Base-by-base conservation (phyloP, 2,329 filamentous ascomycete genomes). In the Pyricularia sp. region DNA sequence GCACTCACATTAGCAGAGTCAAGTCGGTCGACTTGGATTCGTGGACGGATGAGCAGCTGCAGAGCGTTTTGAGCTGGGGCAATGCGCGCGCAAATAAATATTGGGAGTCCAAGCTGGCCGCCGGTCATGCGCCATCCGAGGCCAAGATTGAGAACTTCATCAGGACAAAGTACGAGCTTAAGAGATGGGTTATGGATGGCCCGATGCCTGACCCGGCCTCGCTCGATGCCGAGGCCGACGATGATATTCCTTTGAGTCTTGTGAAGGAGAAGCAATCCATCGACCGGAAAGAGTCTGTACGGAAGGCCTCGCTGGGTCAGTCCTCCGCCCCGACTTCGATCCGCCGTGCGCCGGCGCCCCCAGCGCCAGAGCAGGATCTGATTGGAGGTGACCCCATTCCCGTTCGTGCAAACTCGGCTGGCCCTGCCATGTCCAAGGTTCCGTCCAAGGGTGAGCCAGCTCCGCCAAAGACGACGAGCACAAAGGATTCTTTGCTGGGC, bases 131-230 rank as follows among this genome's bases (percentile, higher is more conserved):
- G 65, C 95, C 95, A 1, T 97, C 94, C 26, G 96, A 99, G 82
- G 87, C 92, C 73, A 99, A 99, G 85, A 98, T 99, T 74, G 95
- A 99, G 85, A 99, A 98, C 84, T 99, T 99, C 77, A 98, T 99
- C 75, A 90, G 95, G 73, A 99, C 96, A 69, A 99, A 99, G 81
- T 99, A 99, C 80, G 95, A 99, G 79, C 91, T 95, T 68, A 98
- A 97, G 86, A 87, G 96, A 81, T 99, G 95, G 95, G 91, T 93
- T n/a, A 98, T 98, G 94, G 95, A 99, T 71, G 95, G 95, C 1
- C 89, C 89, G 5, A 94, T 96, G 77, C 96, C 96, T 5, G 93
- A 98, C 77, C 95, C 96, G n/a, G 86, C 92, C 3, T 92, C 91
- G 1, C 81, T 99, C 67, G 93, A 96, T 77, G 88, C 83, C 17